Evolutionary conservation across 1,284 basidiomycete genomes (phyloP).

Genomic region (Hemileia vastatrix): DNA sequence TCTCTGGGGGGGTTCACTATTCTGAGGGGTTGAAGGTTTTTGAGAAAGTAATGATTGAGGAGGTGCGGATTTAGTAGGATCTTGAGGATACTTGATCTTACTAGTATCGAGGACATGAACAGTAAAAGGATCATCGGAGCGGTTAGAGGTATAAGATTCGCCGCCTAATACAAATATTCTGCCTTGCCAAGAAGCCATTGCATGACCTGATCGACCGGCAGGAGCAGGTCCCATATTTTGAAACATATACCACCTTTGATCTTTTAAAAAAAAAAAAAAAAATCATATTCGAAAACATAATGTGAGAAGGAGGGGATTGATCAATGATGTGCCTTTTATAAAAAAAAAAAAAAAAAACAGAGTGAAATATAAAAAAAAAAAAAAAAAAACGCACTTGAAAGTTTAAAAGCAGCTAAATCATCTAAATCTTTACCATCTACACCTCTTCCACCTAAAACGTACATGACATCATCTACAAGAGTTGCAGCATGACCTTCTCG

Average conservation of each 20-base stretch:
- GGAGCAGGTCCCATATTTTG: conserved; percentile 97
- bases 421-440: conserved; percentile 93
- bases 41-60: conserved; percentile 28
- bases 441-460: conserved; percentile 93
- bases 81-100: conserved; percentile 89
- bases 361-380: conserved; percentile 3
- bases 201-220: conserved; percentile 80
- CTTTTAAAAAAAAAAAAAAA: conserved; percentile 51
- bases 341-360: background rate
- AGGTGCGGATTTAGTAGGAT: conserved; percentile 48
- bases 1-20: background rate
- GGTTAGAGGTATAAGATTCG: conserved; percentile 61
- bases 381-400: conserved; percentile 60
- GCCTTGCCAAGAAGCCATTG: conserved; percentile 80
- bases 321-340: too few relatives aligned
- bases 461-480: conserved; percentile 94
- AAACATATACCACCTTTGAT: conserved; percentile 89
- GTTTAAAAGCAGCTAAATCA: conserved; percentile 92
- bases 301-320: too few relatives aligned
- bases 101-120: conserved; percentile 89
- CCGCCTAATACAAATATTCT: conserved; percentile 89
- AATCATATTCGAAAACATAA: too few relatives aligned
- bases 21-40: conserved; percentile 11
- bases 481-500: conserved; percentile 95
- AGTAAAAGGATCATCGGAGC: conserved; percentile 63